phyloP scores from a whole-genome alignment of 306 rosid species.

The Quercus rubra region DNA sequence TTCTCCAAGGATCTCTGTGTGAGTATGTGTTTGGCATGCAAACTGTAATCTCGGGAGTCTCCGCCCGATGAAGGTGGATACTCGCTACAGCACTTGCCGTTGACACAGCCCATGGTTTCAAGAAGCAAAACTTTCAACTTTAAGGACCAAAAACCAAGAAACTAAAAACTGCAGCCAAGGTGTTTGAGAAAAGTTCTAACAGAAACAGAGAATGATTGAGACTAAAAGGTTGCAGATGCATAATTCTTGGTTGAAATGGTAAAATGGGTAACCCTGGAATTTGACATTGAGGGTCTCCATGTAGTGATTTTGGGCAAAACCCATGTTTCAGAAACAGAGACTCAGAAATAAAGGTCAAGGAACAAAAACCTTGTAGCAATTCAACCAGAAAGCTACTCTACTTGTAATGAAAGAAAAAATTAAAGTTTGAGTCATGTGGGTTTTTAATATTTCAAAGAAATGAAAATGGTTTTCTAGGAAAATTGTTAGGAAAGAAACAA shows the following conservation, averaged over 20 bases:
- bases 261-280: conserved; percentile 26
- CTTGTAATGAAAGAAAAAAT: background rate
- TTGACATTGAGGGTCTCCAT: conserved; percentile 30
- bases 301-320: conserved; percentile 11
- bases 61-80: conserved; percentile 52
- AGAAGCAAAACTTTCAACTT: background rate
- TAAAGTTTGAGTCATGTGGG: no score
- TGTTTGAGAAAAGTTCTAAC: conserved; percentile 17
- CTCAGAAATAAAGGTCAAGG: conserved; percentile 1
- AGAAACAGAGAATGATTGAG: conserved; percentile 1
- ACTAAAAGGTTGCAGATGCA: background rate
- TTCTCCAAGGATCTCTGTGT: conserved; percentile 69
- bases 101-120: conserved; percentile 78
- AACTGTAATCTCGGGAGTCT: conserved; percentile 44
- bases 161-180: conserved; percentile 22
- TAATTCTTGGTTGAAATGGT: conserved; percentile 10
- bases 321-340: conserved; percentile 15
- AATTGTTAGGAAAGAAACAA: background rate
- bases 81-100: conserved; percentile 69
- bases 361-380: conserved; percentile 34
- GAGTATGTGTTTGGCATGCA: conserved; percentile 58
- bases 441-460: no score
- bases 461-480: no score
- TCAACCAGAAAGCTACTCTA: background rate
- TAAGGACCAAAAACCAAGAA: conserved; percentile 9